A percentile compares a stretch with the other conserved stretches of the same genome.
Conservation (phyloP, 257 asterid species). For the Salvia rosmarinus region DNA sequence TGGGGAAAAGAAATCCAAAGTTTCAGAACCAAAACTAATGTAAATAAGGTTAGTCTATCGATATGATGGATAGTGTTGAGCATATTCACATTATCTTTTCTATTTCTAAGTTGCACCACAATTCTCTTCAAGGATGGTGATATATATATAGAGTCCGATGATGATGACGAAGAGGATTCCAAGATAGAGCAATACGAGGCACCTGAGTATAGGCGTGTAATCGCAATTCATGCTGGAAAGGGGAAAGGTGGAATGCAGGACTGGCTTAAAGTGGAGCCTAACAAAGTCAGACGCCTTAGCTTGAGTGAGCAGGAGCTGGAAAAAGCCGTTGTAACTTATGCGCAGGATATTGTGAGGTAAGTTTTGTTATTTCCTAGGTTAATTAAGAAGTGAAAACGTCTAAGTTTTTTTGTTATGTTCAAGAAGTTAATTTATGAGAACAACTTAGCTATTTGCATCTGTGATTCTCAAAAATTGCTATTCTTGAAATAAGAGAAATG, state of each 20-base stretch:
- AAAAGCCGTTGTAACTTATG: constrained; percentile 56
- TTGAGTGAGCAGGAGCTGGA: constrained; percentile 78
- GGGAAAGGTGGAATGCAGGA: constrained; percentile 67
- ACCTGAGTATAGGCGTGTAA: constrained; percentile 55
- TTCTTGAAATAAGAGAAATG: not conserved
- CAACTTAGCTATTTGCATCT: not conserved
- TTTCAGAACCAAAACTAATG: constrained; percentile 25
- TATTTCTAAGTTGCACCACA: not conserved
- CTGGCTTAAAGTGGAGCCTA: constrained; percentile 62
- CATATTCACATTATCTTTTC: not conserved
- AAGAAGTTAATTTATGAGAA: not conserved
- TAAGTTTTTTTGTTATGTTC: not conserved
- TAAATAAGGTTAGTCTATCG: constrained; percentile 29
- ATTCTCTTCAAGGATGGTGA: constrained; percentile 29
- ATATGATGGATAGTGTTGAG: constrained; percentile 7
- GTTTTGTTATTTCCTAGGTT: not conserved
- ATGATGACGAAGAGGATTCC: constrained; percentile 35
- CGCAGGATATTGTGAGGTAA: constrained; percentile 66
- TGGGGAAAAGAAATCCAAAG: constrained; percentile 38
- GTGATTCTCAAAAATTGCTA: not conserved
- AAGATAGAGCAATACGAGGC: constrained; percentile 28
- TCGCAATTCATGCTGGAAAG: constrained; percentile 82
- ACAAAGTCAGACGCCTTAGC: constrained; percentile 76
- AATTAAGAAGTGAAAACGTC: not conserved
- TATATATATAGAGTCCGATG: constrained; percentile 35